Evolutionary conservation across 139 green algal genomes (phyloP).

Genomic region (Spirogloea muscicola): DNA sequence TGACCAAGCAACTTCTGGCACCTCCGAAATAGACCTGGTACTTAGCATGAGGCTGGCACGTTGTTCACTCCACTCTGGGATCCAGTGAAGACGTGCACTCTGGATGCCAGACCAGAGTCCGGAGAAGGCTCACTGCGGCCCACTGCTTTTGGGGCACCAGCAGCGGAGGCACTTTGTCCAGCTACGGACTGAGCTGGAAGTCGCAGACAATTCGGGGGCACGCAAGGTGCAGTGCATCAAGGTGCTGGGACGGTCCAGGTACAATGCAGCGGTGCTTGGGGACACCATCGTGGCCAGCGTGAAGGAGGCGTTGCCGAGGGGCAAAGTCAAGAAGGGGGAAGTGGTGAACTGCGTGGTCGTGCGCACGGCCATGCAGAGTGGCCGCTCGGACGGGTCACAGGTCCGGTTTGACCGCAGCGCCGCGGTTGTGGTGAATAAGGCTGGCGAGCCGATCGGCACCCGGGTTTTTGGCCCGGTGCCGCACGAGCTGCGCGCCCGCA

Average conservation of each 20-base stretch:
- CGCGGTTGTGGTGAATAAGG: constrained; percentile 21
- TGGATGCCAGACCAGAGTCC: no score
- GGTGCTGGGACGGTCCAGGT: not conserved
- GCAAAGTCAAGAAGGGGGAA: constrained; percentile 30
- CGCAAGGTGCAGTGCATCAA: constrained; percentile 23
- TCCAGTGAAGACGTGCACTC: no score
- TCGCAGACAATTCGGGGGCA: constrained; percentile 29
- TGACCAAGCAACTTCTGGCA: no score
- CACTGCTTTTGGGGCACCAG: no score
- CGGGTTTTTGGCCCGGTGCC: constrained; percentile 26
- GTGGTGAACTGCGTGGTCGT: constrained; percentile 33
- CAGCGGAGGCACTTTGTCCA: no score
- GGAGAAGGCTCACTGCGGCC: no score
- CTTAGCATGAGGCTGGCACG: no score
- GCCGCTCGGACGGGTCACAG: not conserved
- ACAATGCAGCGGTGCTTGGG: constrained; percentile 16
- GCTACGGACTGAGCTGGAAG: constrained; percentile 16
- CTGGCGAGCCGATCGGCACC: constrained; percentile 24
- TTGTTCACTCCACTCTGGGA: constrained; percentile 5
- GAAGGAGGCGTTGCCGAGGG: constrained; percentile 17
- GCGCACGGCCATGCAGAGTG: not conserved
- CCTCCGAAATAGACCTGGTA: no score
- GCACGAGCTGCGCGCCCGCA: constrained; percentile 15
- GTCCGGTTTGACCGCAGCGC: constrained; percentile 18
- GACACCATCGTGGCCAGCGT: constrained; percentile 8